Base-by-base conservation (phyloP, 345 rosid species). In the Salix udensis region DNA sequence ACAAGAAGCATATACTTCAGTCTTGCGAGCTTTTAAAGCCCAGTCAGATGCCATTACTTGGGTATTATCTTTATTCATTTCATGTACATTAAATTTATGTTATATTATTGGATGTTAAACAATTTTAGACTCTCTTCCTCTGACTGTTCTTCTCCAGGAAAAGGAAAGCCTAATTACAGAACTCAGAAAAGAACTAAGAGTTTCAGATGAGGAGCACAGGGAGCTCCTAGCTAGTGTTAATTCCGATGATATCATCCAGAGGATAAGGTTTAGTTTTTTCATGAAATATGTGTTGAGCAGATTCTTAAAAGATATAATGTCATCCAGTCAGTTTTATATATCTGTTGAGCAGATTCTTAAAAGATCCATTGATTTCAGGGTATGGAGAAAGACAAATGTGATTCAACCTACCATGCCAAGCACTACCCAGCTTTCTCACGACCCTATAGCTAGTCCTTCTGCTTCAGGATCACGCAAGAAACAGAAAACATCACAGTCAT, bases 21-120 rank as follows among this genome's bases (percentile, higher is more conserved):
- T 96, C 60, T 86, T 96, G 74, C 92, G 98, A 73, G 99, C 99
- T 42, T 96, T 96, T 77, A 94, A 91, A 86, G 99, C 99, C 78
- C 98, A 92, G 83, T 90, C 99, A 48, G 98, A 96, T 79, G 98
- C 97, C 78, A 89, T 96, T 72, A 86, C 98, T 78, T 96, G 98
- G 99, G 99, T 96, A 92, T 81, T 78, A 13, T 66, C 64, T 14
- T 6, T 16, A 31, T 71, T 0, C 34, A 60, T 75, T 46, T 40
- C 19, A 5, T 74, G 48, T 76, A 19, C 39, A 24, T 44, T 78
- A 6, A 16, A 23, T 62, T 69, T 60, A 21, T 36, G 30, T 12
- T 44, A 18, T 36, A 48, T 21, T 37, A 28, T 23, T 60, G 21
- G 68, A 71, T 36, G 28, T 53, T 67, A 65, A 2, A 39, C 16